Percentiles rank a stretch among this genome's conserved stretches.
phyloP scores from a whole-genome alignment of 78 protist genomes.

The Polysphondylium violaceum region DNA sequence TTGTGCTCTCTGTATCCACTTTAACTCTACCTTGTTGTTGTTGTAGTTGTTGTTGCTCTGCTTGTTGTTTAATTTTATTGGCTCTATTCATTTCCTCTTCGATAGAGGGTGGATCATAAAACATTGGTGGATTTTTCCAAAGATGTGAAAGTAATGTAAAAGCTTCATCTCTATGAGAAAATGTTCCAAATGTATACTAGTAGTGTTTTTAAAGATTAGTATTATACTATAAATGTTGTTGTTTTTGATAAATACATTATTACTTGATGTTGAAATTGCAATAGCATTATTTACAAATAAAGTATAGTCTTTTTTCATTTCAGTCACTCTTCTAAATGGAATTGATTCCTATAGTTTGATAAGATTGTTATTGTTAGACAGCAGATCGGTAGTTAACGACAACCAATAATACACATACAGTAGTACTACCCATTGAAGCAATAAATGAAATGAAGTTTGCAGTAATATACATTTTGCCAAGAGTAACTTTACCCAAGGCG shows the following conservation, averaged over 20 bases:
- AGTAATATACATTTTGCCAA: slow-evolving; percentile 58
- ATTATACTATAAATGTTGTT: too few relatives aligned
- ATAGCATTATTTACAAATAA: slow-evolving; percentile 65
- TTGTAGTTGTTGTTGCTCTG: slow-evolving; percentile 34
- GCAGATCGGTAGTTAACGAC: background rate
- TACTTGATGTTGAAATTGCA: slow-evolving; percentile 28
- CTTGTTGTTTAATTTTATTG: background rate
- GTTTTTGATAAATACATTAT: slow-evolving; percentile 11
- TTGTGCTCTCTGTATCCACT: slow-evolving; percentile 68
- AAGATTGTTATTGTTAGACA: background rate
- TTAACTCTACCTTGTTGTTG: slow-evolving; percentile 1
- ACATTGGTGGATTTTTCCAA: slow-evolving; percentile 74
- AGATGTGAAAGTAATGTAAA: slow-evolving; percentile 45
- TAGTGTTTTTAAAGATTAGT: too few relatives aligned
- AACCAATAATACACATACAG: slow-evolving; percentile 12
- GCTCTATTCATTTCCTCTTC: slow-evolving; percentile 1
- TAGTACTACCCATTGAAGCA: slow-evolving; percentile 42
- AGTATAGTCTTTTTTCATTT: slow-evolving; percentile 63
- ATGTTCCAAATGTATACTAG: slow-evolving; percentile 63
- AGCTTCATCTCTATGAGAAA: slow-evolving; percentile 69
- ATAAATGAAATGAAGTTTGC: slow-evolving; percentile 61
- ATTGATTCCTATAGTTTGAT: slow-evolving; percentile 20
- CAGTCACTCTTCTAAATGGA: slow-evolving; percentile 57
- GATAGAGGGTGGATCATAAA: slow-evolving; percentile 29
- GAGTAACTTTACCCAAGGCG: slow-evolving; percentile 29